Evolutionary conservation across 805 yeast genomes (phyloP), one percentile per base, ranked within the genome.

Genomic region (Torulaspora quercuum): DNA sequence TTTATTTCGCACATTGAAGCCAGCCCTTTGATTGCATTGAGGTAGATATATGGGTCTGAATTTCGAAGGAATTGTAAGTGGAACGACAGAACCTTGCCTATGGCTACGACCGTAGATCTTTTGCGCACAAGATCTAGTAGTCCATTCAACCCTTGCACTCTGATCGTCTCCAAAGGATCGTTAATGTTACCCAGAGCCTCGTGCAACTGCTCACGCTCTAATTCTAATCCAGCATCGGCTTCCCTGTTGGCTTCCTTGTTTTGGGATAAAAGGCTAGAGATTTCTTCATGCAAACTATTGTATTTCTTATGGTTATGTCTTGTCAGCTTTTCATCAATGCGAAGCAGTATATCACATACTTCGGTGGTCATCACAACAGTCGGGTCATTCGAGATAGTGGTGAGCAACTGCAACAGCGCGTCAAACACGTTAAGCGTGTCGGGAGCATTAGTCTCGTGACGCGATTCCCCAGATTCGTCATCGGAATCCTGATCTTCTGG

Each of bases 21-120:
- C 16, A 92, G 60, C 0, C 92, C 89, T 51, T 83, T 86, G 44
- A 92, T 84, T 1, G 82, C 82, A 52, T 86, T 90, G 37, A 92
- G 57, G 55, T 86, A 92, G 10, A 92, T 76, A 57, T 79, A 90
- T 0, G 98, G 95, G 41, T 90, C 98, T 0, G 76, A 69, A 48
- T 87, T 94, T 30, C 72, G 71, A 27, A 92, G 60, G 46, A 82
- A 85, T 2, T 69, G 62, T 11, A 83, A 51, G 53, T 83, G 85
- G 9, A 86, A 59, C 11, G 74, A 68, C 18, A 85, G 59, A 0
- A 75, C 90, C 35, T 74, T 72, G 3, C 72, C 75, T 7, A 73
- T 32, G 0, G 72, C 52, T 9, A 85, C 55, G 0, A 75, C 76
- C 1, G 65, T 55, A n/a, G 84, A 75, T 22, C 67, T 67, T 19